phyloP scores from a whole-genome alignment of 805 yeast genomes.

The Candida endomychidarum region DNA sequence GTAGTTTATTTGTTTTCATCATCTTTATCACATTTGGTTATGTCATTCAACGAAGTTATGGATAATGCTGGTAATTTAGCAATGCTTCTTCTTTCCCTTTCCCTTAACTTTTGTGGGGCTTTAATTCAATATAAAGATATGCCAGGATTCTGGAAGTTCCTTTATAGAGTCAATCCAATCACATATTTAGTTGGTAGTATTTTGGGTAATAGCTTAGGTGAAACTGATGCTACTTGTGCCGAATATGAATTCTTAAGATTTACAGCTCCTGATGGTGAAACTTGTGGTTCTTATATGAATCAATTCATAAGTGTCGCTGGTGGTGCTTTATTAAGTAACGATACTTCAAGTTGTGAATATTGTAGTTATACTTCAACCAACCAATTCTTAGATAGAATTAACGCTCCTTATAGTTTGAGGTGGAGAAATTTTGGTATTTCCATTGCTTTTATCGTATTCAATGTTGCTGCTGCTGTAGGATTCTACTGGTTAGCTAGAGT shows the following conservation, averaged over 20 bases:
- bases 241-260: slow-evolving; percentile 22
- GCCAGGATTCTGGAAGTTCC: slow-evolving; percentile 59
- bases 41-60: slow-evolving; percentile 29
- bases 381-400: slow-evolving; percentile 49
- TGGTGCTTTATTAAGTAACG: slow-evolving; percentile 47
- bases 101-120: slow-evolving; percentile 38
- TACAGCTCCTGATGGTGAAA: slow-evolving; percentile 24
- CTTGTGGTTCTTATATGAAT: slow-evolving; percentile 31
- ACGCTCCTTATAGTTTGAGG: slow-evolving; percentile 48
- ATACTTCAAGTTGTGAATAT: slow-evolving; percentile 55
- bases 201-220: slow-evolving; percentile 27
- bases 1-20: slow-evolving; percentile 26
- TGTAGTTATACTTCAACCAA: slow-evolving; percentile 62
- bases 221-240: slow-evolving; percentile 37
- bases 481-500: slow-evolving; percentile 68
- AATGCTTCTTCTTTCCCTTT: slow-evolving; percentile 27
- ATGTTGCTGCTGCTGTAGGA: slow-evolving; percentile 28
- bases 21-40: slow-evolving; percentile 30
- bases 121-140: slow-evolving; percentile 36
- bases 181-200: slow-evolving; percentile 65
- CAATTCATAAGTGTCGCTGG: slow-evolving; percentile 26
- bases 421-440: slow-evolving; percentile 69
- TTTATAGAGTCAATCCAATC: slow-evolving; percentile 69
- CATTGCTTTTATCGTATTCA: slow-evolving; percentile 33
- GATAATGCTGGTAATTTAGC: slow-evolving; percentile 37